Evolutionary conservation across 257 asterid genomes (phyloP), one percentile per base, ranked within the genome.

Genomic region (Petrea volubilis): DNA sequence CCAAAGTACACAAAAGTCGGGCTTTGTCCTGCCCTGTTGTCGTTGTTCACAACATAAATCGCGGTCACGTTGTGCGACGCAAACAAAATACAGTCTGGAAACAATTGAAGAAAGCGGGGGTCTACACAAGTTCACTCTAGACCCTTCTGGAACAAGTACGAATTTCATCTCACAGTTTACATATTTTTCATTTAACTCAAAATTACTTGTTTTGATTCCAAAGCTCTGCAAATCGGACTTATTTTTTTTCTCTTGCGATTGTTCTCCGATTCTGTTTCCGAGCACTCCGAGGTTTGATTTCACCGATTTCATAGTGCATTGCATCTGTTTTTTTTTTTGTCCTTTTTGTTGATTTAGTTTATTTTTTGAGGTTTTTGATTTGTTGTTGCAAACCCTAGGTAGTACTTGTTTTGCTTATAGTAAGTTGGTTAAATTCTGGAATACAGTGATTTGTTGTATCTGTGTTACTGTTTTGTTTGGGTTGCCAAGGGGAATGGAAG

Each of bases 61-160:
- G 38, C 38, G 38, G 3, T 33, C 7, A n/a, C 5, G 38, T 33
- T 33, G 38, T 38, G 43, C 3, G 7, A 31, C 38, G 7, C 5
- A 31, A 31, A 31, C 38, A 31, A 38, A 38, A 38, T 4, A 38
- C 43, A 3, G 43, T 7, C 8, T 7, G 7, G 4, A 38, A 3
- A 38, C 10, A 7, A 31, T 38, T 3, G 43, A 38, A 38, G 7
- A 38, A 31, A 31, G 38, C 38, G 38, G 38, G 38, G 38, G 20
- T 57, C 43, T 15, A 47, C 0, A 23, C 38, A 34, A 36, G 77
- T 55, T 23, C 38, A 64, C 62, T 72, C 76, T 50, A 79, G 83
- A 79, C 24, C 55, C 36, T 75, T 74, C 80, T 70, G 64, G 83
- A 74, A 60, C 73, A 34, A 63, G 14, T 12, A 18, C 70, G 41